Base-by-base conservation (phyloP, 192 early-diverging fungal genomes). In the Podila horticola region DNA sequence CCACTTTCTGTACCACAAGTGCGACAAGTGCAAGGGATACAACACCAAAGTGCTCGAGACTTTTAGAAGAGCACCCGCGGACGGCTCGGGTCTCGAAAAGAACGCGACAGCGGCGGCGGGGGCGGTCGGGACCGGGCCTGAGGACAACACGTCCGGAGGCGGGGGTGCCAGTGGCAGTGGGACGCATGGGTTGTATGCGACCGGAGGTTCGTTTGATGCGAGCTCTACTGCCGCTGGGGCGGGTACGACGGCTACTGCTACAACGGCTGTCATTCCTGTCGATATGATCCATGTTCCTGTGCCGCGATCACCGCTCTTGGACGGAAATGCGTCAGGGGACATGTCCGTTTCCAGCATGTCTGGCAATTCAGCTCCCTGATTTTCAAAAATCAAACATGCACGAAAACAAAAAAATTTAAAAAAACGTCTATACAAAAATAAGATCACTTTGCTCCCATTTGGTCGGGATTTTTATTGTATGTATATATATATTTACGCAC, bases 1-100 rank as follows among this genome's bases (percentile, higher is more conserved):
- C 85, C 96, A 99, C 75, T 99, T 98, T 83, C 58, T 99, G n/a
- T 98, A 99, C 74, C 97, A 99, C 87, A 98, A 98, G 77, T 99
- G 97, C 75, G 74, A 82, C 2, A 74, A 85, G 22, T 99, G 97
- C 79, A 64, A 74, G 33, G 93, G 94, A 22, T 99, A 95, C 83
- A 99, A 97, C 74, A 99, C 96, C 2, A 93, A 92, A 62, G 91
- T 95, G 0, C 66, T 96, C 41, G 79, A 86, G 38, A 96, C 94
- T 11, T 79, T 71, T 45, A 72, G 45, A 22, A 41, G 75, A 5
- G 29, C 55, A 1, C 11, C 60, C 0, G 66, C 67, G 11, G 75
- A 63, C 5, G 24, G 55, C 9, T 26, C 49, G 0, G 24, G 67
- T 11, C 15, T 58, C 5, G 30, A 61, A 26, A 65, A 71, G 33